Conservation (phyloP, 1,284 basidiomycete species). For the Cutaneotrichosporon sp. region DNA sequence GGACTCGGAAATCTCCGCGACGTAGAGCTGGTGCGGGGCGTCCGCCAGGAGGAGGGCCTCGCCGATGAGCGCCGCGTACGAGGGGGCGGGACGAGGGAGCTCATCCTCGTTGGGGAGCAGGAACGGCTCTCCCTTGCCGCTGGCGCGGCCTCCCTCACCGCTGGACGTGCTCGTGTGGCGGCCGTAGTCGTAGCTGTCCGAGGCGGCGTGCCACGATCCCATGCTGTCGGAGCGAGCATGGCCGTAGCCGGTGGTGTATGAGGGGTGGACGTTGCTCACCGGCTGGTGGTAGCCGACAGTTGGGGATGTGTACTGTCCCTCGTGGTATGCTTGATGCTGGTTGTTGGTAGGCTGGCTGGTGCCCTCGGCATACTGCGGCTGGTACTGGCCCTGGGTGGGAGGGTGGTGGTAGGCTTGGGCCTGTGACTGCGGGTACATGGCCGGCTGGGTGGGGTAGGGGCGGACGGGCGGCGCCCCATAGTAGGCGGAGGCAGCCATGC, state of each 20-base stretch:
- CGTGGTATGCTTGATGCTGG: slow-evolving; percentile 2
- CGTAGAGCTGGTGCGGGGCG: slow-evolving; percentile 50
- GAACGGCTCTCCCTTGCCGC: slow-evolving; percentile 44
- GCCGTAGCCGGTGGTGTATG: not conserved
- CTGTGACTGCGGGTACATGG: slow-evolving; percentile 3
- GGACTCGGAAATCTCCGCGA: slow-evolving; percentile 50
- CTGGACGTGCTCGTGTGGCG: slow-evolving; percentile 1
- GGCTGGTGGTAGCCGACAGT: not conserved
- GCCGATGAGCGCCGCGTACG: slow-evolving; percentile 52
- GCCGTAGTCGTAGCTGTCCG: slow-evolving; percentile 2
- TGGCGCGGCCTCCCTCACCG: not conserved
- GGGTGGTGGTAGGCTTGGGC: slow-evolving; percentile 1
- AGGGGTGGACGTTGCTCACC: not conserved
- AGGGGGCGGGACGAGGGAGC: slow-evolving; percentile 44
- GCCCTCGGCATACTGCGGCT: not conserved
- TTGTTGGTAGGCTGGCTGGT: slow-evolving; percentile 2
- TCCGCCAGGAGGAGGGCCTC: slow-evolving; percentile 46
- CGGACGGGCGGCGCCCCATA: not conserved
- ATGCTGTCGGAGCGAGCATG: slow-evolving; percentile 9
- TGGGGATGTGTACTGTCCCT: not conserved
- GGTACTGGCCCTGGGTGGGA: slow-evolving; percentile 3
- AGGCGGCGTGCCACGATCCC: not conserved
- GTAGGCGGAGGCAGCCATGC: not conserved
- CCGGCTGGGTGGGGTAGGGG: not conserved
- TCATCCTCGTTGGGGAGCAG: slow-evolving; percentile 45